phyloP scores from a whole-genome alignment of 169 alveolate genomes.

The Plasmodium gonderi region DNA sequence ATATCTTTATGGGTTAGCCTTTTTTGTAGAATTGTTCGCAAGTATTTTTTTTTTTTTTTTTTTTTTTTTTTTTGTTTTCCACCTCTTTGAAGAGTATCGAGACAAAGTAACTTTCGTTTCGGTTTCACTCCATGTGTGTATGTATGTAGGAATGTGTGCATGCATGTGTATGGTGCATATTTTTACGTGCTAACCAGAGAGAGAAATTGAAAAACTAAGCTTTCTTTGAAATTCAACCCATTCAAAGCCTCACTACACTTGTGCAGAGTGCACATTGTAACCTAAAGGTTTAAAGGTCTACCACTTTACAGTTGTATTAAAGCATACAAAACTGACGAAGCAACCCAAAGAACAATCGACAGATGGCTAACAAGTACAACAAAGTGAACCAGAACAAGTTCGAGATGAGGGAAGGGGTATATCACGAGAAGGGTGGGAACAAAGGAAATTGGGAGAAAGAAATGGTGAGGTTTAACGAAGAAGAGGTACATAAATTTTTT shows the following conservation, averaged over 20 bases:
- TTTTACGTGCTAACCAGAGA: neutral
- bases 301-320: neutral
- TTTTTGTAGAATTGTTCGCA: neutral
- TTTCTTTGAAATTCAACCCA: too few relatives aligned
- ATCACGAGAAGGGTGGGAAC: neutral
- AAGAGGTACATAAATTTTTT: constrained; percentile 22
- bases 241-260: too few relatives aligned
- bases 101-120: too few relatives aligned
- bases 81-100: too few relatives aligned
- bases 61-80: neutral
- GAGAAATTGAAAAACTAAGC: neutral
- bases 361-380: constrained; percentile 43
- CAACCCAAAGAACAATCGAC: neutral
- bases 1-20: neutral
- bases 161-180: neutral
- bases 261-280: too few relatives aligned
- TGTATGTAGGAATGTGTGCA: neutral
- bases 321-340: neutral
- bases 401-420: constrained; percentile 51
- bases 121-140: neutral
- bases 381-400: constrained; percentile 14
- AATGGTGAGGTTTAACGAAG: constrained; percentile 17
- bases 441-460: neutral
- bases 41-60: neutral
- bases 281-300: neutral